These are phyloP conservation scores for Cadophora gregata DNA, from an alignment of 2,329 filamentous ascomycete genomes.

Conservation along the genomic window DNA sequence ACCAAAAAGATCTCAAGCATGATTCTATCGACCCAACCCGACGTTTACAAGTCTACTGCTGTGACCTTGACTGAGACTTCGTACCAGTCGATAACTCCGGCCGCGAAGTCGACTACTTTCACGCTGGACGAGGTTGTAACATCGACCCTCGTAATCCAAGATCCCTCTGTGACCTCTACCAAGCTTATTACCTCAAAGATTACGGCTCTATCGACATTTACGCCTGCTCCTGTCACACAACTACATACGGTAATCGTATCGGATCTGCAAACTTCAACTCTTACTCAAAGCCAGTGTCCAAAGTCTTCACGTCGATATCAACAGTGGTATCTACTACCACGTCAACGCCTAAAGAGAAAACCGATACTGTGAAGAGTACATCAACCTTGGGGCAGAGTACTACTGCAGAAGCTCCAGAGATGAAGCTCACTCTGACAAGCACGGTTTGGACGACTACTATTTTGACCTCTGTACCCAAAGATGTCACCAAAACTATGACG, in stretches of 20 bases:
- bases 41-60: constrained; percentile 31
- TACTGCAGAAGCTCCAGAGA: constrained; percentile 5
- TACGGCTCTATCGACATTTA: constrained; percentile 29
- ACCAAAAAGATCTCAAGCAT: constrained; percentile 40
- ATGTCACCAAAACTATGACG: constrained; percentile 2
- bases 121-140: constrained; percentile 29
- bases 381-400: not conserved
- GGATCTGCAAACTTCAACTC: constrained; percentile 11
- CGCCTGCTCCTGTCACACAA: constrained; percentile 18
- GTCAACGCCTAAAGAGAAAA: constrained; percentile 20
- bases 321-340: constrained; percentile 2
- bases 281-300: constrained; percentile 18
- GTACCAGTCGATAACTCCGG: constrained; percentile 18
- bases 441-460: not conserved
- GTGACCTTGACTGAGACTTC: constrained; percentile 32
- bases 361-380: constrained; percentile 7
- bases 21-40: constrained; percentile 24
- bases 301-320: constrained; percentile 15
- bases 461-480: constrained; percentile 2
- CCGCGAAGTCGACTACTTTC: constrained; percentile 32
- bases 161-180: constrained; percentile 33
- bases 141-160: constrained; percentile 36
- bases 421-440: constrained; percentile 5
- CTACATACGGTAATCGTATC: constrained; percentile 13
- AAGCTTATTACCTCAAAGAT: constrained; percentile 32